Percentiles rank a stretch among this genome's conserved stretches.
Conservation (phyloP, 2,329 filamentous ascomycete species). For the Fusarium pseudograminearum region DNA sequence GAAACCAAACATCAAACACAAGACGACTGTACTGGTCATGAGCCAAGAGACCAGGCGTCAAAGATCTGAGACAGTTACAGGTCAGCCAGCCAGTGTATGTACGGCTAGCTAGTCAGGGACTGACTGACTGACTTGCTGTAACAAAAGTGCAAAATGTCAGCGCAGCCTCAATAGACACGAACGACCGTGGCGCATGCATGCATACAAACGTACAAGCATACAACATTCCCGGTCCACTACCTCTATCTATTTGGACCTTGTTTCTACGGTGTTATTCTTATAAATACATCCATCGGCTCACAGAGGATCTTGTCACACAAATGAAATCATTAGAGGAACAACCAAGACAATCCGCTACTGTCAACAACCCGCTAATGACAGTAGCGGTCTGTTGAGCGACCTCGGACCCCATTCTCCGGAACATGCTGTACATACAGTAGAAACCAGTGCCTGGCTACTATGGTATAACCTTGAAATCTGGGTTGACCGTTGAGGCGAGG, state of each 20-base stretch:
- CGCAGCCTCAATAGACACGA: slow-evolving; percentile 30
- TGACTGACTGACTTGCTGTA: neutral
- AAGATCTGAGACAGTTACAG: slow-evolving; percentile 27
- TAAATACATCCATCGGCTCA: slow-evolving; percentile 17
- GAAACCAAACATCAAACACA: slow-evolving; percentile 27
- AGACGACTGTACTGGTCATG: slow-evolving; percentile 9
- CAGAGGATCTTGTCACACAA: slow-evolving; percentile 12
- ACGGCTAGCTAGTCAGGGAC: neutral
- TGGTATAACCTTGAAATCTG: slow-evolving; percentile 2
- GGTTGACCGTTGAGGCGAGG: slow-evolving; percentile 14
- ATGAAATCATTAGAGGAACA: slow-evolving; percentile 8
- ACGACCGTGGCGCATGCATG: slow-evolving; percentile 34
- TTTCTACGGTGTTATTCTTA: slow-evolving; percentile 5
- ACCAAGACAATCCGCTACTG: slow-evolving; percentile 10
- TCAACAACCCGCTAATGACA: slow-evolving; percentile 10
- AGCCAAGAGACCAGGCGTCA: slow-evolving; percentile 28
- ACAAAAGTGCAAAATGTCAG: slow-evolving; percentile 22
- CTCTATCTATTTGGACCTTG: slow-evolving; percentile 13
- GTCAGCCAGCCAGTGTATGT: neutral
- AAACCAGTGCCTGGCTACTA: slow-evolving; percentile 9
- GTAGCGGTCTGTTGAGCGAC: slow-evolving; percentile 37
- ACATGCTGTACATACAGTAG: slow-evolving; percentile 18
- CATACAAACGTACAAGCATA: neutral
- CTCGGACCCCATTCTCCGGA: slow-evolving; percentile 30
- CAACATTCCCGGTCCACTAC: neutral